These are phyloP conservation scores for Rosa persica DNA, from an alignment of 306 rosid genomes.

Conservation along the genomic window DNA sequence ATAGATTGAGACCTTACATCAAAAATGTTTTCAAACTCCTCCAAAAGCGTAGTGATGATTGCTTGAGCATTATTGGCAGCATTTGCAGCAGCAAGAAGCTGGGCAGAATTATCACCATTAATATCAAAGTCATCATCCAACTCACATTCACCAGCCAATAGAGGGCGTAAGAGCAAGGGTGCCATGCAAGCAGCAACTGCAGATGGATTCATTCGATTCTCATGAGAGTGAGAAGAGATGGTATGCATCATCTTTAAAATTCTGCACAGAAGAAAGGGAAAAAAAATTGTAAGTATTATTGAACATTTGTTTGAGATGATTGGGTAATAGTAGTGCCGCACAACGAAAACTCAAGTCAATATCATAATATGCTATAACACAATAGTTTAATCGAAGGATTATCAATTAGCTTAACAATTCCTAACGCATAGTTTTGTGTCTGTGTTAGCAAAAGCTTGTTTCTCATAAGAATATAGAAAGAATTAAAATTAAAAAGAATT, in stretches of 20 bases:
- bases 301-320: background rate
- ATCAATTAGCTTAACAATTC: background rate
- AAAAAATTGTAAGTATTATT: background rate
- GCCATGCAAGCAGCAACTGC: conserved; percentile 99
- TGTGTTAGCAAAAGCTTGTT: background rate
- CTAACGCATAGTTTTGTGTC: background rate
- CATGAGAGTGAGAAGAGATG: conserved; percentile 74
- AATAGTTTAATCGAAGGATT: background rate
- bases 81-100: conserved; percentile 98
- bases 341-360: background rate
- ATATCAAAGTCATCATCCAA: conserved; percentile 89
- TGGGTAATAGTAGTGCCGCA: background rate
- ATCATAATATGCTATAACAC: background rate
- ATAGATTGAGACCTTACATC: conserved; percentile 55
- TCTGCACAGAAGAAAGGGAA: conserved; percentile 41
- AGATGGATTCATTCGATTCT: conserved; percentile 93
- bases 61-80: conserved; percentile 99
- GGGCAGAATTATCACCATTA: conserved; percentile 89
- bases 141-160: conserved; percentile 97
- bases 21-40: conserved; percentile 89
- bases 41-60: conserved; percentile 82
- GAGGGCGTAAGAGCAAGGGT: conserved; percentile 92
- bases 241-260: conserved; percentile 95
- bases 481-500: background rate
- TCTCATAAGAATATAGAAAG: background rate